Base-by-base conservation (phyloP, 1,284 basidiomycete species). In the Singerocomus rubriflavus region DNA sequence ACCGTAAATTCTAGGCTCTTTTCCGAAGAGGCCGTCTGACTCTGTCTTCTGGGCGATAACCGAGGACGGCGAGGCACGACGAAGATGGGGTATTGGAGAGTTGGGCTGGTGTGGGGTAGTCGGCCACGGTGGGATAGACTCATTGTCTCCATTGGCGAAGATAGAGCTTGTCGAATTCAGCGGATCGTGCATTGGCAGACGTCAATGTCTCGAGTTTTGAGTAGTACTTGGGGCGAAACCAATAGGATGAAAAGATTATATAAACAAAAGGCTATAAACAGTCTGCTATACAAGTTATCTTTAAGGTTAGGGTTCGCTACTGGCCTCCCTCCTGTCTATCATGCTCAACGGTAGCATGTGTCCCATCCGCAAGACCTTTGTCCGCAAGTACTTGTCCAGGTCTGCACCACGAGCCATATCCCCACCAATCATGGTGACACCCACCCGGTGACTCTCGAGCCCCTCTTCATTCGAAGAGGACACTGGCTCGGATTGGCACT, bases 281-380 rank as follows among this genome's bases (percentile, higher is more conserved):
- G 14, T 27, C 16, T n/a, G 16, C 11, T 10, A 21, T 13, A 34
- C 13, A 26, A 16, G 26, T 29, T 30, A 29, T 4, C 27, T 26
- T 12, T 9, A 40, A 17, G n/a, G 26, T 40, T 16, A 42, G 17
- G 37, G 17, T 12, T 16, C 17, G 4, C 35, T 57, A 50, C 11
- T 50, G 10, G 17, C 10, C n/a, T 52, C 48, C 14, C 6, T 38
- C 10, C 13, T 46, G 0, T 64, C 59, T 0, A 61, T 44, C 66
- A 78, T 67, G 72, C 70, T 75, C 45, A 92, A 66, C 27, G 86
- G 82, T 26, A 97, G 72, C 74, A 96, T 85, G 70, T 99, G 96
- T 10, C 97, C 97, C 97, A 99, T 99, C 53, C 88, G 79, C 64
- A 94, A 76, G 17, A 99, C 85, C 71, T 99, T 99, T 43, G 97